phyloP scores from a whole-genome alignment of 345 rosid species.

The Rhizophora apiculata region DNA sequence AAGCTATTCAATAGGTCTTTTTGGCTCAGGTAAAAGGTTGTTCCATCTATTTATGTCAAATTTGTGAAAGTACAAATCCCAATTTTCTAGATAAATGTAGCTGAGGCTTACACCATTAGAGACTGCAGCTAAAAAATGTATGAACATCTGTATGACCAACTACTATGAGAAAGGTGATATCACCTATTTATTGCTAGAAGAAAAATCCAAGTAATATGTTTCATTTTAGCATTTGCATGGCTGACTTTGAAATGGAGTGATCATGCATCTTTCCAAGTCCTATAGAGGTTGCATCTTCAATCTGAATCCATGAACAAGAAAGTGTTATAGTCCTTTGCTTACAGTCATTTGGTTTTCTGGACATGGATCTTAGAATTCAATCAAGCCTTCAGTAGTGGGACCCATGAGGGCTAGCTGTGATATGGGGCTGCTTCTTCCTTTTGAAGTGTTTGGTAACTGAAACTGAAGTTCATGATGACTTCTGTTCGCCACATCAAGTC shows the following conservation, averaged over 20 bases:
- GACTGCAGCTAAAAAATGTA: no score
- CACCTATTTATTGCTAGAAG: background rate
- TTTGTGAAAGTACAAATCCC: background rate
- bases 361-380: conserved; percentile 43
- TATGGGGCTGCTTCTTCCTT: conserved; percentile 64
- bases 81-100: no score
- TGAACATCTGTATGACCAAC: no score
- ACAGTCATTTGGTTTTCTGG: conserved; percentile 19
- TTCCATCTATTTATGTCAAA: background rate
- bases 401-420: conserved; percentile 41
- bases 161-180: no score
- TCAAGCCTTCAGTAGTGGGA: conserved; percentile 47
- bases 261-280: no score
- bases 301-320: no score
- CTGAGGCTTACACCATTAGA: no score
- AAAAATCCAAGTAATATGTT: conserved; percentile 11
- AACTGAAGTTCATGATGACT: conserved; percentile 30
- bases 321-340: background rate
- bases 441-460: conserved; percentile 56
- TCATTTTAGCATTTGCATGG: no score
- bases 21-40: background rate
- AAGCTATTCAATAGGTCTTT: conserved; percentile 44
- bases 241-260: no score
- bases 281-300: background rate
- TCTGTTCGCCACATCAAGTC: conserved; percentile 39